Percentiles rank a stretch among this genome's conserved stretches.
Conservation (phyloP, 2,329 filamentous ascomycete species). For the Daldinia sp. region DNA sequence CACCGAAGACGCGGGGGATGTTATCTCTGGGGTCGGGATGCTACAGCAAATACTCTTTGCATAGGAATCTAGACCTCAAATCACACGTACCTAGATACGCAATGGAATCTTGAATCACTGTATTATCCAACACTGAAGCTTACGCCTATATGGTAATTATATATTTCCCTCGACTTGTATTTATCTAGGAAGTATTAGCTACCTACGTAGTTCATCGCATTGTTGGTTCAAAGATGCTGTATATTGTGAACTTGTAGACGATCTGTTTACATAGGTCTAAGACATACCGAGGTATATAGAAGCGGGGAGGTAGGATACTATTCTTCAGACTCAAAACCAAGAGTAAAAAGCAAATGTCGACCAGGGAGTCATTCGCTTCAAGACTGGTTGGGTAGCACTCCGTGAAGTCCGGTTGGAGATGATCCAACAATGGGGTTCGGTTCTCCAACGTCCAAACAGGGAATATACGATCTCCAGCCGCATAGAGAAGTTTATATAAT, state of each 20-base stretch:
- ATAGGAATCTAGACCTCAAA: neutral
- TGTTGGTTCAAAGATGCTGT: no score
- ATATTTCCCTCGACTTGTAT: no score
- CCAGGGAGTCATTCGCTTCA: neutral
- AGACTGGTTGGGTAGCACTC: neutral
- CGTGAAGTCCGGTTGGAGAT: neutral
- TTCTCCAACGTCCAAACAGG: neutral
- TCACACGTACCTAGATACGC: neutral
- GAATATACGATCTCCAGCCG: neutral
- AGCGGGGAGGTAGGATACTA: neutral
- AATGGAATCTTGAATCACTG: neutral
- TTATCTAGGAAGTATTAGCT: no score
- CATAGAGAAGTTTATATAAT: neutral
- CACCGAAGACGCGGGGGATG: neutral
- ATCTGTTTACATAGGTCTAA: neutral
- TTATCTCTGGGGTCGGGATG: neutral
- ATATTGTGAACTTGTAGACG: neutral
- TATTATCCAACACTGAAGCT: no score
- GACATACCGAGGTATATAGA: neutral
- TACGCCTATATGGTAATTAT: no score
- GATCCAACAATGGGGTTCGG: neutral
- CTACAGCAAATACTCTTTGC: neutral
- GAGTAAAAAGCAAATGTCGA: no score
- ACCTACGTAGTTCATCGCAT: no score
- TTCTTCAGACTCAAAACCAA: neutral